Percentiles rank a stretch among this genome's conserved stretches.
Conservation (phyloP, 202 grass and related monocot genomes). For the Carex arenaria region DNA sequence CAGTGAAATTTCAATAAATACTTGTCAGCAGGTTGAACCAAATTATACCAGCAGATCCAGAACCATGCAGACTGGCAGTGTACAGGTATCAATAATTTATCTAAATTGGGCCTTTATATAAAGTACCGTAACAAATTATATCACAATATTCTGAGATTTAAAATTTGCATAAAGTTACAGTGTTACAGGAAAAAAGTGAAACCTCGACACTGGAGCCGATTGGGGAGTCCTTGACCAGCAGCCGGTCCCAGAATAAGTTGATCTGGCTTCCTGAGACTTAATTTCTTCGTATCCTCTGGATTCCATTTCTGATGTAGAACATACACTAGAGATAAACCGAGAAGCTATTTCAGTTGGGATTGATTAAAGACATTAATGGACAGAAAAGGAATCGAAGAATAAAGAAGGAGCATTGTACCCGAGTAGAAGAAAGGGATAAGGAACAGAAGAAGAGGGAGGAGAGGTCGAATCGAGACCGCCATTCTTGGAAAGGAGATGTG, state of each 20-base stretch:
- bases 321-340: conserved; percentile 34
- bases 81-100: not conserved
- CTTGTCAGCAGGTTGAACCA: not conserved
- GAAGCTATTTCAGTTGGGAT: conserved; percentile 18
- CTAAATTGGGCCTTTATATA: not conserved
- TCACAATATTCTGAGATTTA: not conserved
- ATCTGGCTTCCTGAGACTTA: conserved; percentile 31
- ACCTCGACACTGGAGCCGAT: conserved; percentile 85
- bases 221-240: conserved; percentile 55
- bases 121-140: not conserved
- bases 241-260: conserved; percentile 50
- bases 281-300: conserved; percentile 20
- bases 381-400: not conserved
- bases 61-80: not conserved
- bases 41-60: not conserved
- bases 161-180: not conserved
- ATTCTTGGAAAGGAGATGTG: conserved; percentile 14
- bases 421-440: conserved; percentile 57
- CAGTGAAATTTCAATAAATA: not conserved
- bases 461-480: conserved; percentile 12
- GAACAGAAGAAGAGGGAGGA: conserved; percentile 40
- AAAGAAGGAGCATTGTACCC: not conserved
- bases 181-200: not conserved
- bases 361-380: conserved; percentile 7
- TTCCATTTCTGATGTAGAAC: conserved; percentile 42